These are phyloP conservation scores for Sordariomycetes sp. DNA, from an alignment of 2,329 filamentous ascomycete species.

Conservation along the genomic window DNA sequence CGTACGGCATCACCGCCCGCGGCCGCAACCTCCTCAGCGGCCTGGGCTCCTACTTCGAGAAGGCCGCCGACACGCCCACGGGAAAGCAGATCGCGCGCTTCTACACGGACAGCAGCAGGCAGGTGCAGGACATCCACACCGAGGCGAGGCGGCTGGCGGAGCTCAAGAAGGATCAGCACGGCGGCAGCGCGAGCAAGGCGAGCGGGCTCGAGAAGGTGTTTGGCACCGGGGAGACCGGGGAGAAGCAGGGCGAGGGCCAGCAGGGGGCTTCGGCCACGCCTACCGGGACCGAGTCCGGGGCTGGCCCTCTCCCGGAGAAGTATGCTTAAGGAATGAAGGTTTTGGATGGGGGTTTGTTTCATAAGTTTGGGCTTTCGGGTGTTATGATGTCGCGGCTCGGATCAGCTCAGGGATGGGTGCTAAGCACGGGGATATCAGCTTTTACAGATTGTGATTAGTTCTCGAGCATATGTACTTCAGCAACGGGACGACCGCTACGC, in stretches of 20 bases:
- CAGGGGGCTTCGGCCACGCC: not conserved
- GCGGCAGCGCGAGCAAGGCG: slow-evolving; percentile 48
- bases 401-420: not conserved
- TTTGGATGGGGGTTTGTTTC: not conserved
- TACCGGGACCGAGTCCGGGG: not conserved
- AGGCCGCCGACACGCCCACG: slow-evolving; percentile 76
- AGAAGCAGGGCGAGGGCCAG: not conserved
- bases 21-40: slow-evolving; percentile 55
- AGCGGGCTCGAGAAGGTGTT: slow-evolving; percentile 47
- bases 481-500: too few relatives aligned
- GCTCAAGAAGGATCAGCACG: slow-evolving; percentile 62
- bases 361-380: not conserved
- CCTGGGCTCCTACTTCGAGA: slow-evolving; percentile 85
- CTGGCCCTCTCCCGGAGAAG: not conserved
- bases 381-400: not conserved
- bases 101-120: slow-evolving; percentile 74
- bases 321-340: not conserved
- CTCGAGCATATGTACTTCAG: not conserved
- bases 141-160: slow-evolving; percentile 85
- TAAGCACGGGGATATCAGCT: too few relatives aligned
- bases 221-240: slow-evolving; percentile 21
- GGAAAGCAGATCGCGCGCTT: slow-evolving; percentile 82
- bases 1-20: slow-evolving; percentile 69
- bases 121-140: slow-evolving; percentile 86
- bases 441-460: not conserved